Percentiles rank a stretch among this genome's conserved stretches.
Evolutionary conservation across 2,329 filamentous ascomycete genomes (phyloP).

Genomic region (Fusarium subtropicale): DNA sequence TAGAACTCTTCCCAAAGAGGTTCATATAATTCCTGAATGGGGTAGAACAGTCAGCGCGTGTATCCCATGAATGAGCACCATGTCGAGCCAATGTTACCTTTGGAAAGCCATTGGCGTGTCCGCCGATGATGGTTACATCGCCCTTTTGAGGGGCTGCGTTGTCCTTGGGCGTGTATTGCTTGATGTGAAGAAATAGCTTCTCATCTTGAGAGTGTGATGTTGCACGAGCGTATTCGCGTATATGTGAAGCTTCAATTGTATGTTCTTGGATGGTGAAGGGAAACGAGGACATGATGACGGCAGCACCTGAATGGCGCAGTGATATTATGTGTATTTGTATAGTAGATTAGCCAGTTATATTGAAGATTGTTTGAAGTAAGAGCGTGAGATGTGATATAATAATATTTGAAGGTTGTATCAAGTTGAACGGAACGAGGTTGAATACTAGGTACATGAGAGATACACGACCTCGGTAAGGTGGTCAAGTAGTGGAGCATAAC

Average conservation of each 20-base stretch:
- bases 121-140: constrained; percentile 86
- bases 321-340: not conserved
- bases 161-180: constrained; percentile 85
- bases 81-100: constrained; percentile 68
- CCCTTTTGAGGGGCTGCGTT: constrained; percentile 76
- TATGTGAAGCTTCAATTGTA: constrained; percentile 77
- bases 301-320: not conserved
- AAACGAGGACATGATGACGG: constrained; percentile 42
- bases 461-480: constrained; percentile 35
- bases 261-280: constrained; percentile 78
- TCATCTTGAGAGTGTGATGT: constrained; percentile 81
- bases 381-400: not conserved
- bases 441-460: not conserved
- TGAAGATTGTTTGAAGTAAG: not conserved
- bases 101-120: constrained; percentile 92
- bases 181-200: constrained; percentile 77
- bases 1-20: constrained; percentile 89
- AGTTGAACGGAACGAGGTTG: constrained; percentile 16
- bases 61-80: not conserved
- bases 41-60: not conserved
- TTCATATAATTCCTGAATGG: constrained; percentile 83
- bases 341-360: not conserved
- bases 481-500: constrained; percentile 4
- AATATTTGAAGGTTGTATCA: not conserved
- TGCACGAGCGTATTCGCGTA: constrained; percentile 82